phyloP scores from a whole-genome alignment of 345 rosid species.

The Citrus inodora region DNA sequence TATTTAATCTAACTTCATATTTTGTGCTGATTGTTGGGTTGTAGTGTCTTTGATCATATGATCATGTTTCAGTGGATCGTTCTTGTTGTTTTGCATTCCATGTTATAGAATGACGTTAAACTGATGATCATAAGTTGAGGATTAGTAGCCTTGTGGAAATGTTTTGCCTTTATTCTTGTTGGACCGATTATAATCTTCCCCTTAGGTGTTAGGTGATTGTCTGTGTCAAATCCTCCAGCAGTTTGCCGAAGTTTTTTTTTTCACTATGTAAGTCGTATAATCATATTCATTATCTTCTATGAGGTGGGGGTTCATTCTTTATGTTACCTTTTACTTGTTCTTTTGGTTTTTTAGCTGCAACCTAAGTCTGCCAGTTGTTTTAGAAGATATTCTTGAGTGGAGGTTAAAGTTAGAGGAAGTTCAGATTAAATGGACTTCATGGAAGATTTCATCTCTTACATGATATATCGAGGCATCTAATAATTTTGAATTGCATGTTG shows the following conservation, averaged over 20 bases:
- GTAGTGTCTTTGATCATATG: too few species aligned
- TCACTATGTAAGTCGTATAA: not conserved
- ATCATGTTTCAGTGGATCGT: not conserved
- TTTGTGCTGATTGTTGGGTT: not conserved
- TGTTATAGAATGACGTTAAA: not conserved
- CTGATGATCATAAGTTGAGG: too few species aligned
- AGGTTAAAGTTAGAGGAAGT: not conserved
- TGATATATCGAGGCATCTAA: slow-evolving; percentile 4
- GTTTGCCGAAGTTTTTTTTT: not conserved
- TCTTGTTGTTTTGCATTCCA: not conserved
- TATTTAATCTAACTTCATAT: not conserved
- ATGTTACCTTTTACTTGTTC: not conserved
- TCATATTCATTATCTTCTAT: not conserved
- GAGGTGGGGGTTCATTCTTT: too few species aligned
- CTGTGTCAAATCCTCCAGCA: not conserved
- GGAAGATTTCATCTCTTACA: not conserved
- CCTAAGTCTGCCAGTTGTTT: not conserved
- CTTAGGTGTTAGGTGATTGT: not conserved
- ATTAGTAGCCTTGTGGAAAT: not conserved
- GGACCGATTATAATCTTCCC: not conserved
- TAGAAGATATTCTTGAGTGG: not conserved
- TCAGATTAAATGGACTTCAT: not conserved
- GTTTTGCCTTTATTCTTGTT: not conserved
- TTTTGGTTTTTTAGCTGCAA: not conserved
- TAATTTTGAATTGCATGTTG: slow-evolving; percentile 1